Conservation (phyloP, 176 grass and related monocot genomes). For the Oryza officinalis region DNA sequence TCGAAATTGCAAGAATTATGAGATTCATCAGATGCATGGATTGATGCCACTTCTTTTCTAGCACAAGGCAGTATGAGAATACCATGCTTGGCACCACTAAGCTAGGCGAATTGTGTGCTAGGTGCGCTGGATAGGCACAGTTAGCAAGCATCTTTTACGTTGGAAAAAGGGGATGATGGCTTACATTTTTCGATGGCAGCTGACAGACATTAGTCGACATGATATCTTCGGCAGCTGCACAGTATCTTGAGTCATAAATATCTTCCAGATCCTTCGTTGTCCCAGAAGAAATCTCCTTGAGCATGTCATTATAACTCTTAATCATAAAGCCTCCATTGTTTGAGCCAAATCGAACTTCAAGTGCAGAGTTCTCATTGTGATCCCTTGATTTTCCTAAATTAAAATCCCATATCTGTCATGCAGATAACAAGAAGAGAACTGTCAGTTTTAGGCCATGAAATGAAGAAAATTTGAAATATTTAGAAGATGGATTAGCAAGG, state of each 20-base stretch:
- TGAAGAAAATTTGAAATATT: background rate
- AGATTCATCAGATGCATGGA: constrained; percentile 16
- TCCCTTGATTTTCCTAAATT: constrained; percentile 68
- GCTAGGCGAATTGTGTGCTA: background rate
- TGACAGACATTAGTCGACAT: constrained; percentile 55
- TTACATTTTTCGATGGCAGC: constrained; percentile 55
- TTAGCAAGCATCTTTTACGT: background rate
- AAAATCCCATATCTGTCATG: constrained; percentile 78
- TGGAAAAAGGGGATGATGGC: constrained; percentile 6
- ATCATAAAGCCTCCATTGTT: constrained; percentile 65
- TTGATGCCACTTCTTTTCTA: constrained; percentile 12
- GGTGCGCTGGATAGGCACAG: background rate
- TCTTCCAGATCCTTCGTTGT: constrained; percentile 65
- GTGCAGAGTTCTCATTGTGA: constrained; percentile 52
- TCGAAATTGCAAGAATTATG: background rate
- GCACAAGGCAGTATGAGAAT: constrained; percentile 7
- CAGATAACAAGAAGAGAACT: constrained; percentile 30
- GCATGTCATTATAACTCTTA: constrained; percentile 71
- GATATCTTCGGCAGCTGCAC: constrained; percentile 64
- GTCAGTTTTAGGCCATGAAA: background rate
- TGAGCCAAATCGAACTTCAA: constrained; percentile 52
- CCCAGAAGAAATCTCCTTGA: constrained; percentile 63
- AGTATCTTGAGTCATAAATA: constrained; percentile 63
- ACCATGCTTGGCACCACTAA: background rate
- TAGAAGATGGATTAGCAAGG: background rate